phyloP scores from a whole-genome alignment of 2,329 filamentous ascomycete genomes.

The Scedosporium dehoogii region DNA sequence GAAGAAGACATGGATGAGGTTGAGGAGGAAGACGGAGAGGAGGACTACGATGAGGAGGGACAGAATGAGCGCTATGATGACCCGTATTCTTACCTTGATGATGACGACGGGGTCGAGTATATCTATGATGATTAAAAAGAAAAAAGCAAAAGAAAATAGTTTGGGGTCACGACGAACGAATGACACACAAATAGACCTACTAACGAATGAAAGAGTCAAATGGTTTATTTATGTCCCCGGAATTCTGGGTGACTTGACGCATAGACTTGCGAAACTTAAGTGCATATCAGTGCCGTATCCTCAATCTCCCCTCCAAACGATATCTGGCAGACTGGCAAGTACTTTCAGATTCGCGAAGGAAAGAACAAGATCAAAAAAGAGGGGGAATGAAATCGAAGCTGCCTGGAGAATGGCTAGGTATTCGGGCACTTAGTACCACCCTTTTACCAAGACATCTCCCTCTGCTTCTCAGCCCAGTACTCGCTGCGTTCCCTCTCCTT shows the following conservation, averaged over 20 bases:
- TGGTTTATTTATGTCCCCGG: no score
- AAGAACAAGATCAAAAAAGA: no score
- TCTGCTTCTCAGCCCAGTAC: background rate
- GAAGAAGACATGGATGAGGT: slow-evolving; percentile 15
- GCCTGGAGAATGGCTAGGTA: no score
- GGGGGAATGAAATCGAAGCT: no score
- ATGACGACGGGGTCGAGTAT: slow-evolving; percentile 11
- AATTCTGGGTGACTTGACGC: no score
- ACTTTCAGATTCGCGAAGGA: no score
- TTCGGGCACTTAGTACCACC: no score
- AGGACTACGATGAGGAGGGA: slow-evolving; percentile 11
- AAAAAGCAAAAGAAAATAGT: background rate
- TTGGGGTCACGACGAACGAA: background rate
- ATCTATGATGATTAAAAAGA: slow-evolving; percentile 4
- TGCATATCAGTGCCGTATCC: no score
- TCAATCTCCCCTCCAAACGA: no score
- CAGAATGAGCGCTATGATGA: background rate
- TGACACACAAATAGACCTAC: background rate
- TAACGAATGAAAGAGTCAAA: no score
- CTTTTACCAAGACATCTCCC: background rate
- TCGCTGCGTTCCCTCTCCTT: background rate
- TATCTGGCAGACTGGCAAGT: no score
- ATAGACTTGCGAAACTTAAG: no score
- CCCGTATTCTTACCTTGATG: slow-evolving; percentile 3
- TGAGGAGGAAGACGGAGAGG: slow-evolving; percentile 16